These are phyloP conservation scores for Dictyostelium capitatum DNA, from an alignment of 78 protist species.

Conservation along the genomic window DNA sequence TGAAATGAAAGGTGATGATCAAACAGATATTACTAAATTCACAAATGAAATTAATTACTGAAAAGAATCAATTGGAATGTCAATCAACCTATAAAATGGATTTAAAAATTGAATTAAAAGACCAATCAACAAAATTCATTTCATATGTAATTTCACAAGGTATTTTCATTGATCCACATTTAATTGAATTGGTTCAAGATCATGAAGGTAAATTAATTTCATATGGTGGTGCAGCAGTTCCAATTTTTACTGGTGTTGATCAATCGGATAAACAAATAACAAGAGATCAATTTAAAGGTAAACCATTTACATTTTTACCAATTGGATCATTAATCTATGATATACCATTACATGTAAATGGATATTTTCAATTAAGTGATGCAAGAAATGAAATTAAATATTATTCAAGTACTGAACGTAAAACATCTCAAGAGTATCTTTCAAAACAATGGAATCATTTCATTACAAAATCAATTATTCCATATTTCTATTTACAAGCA, in stretches of 20 bases:
- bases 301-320: slow-evolving; percentile 56
- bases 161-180: background rate
- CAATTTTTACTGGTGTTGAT: background rate
- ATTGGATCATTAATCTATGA: slow-evolving; percentile 17
- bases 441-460: background rate
- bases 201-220: slow-evolving; percentile 23
- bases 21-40: background rate
- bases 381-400: slow-evolving; percentile 34
- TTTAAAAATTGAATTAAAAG: background rate
- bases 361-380: slow-evolving; percentile 27
- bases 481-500: background rate
- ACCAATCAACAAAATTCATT: background rate
- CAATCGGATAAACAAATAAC: too few species aligned
- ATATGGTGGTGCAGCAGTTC: slow-evolving; percentile 55
- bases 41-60: background rate
- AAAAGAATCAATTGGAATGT: background rate
- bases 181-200: background rate
- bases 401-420: background rate
- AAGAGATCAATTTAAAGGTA: slow-evolving; percentile 15
- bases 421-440: background rate
- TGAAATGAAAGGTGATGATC: background rate
- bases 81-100: background rate
- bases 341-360: slow-evolving; percentile 31
- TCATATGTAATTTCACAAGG: slow-evolving; percentile 14
- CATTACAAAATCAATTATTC: background rate